Evolutionary conservation across 352 stramenopile species (phyloP), one percentile per base, ranked within the genome.

Genomic region (Phytophthora macrochlamydospora): DNA sequence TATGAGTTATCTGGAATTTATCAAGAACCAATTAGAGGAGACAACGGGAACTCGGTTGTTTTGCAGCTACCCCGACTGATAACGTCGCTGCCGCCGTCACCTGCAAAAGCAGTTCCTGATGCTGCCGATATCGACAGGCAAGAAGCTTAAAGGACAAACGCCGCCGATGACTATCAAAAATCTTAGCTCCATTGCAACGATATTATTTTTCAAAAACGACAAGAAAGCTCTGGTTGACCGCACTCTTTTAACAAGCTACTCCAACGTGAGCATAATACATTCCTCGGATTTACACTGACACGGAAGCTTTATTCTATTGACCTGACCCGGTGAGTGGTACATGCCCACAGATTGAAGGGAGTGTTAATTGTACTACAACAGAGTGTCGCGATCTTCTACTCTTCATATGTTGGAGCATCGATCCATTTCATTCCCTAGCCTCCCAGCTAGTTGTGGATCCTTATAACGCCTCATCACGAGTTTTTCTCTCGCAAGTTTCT

Each of bases 1-100:
- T 24, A 66, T 55, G 59, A 60, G 18, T 43, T 66, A 59, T 7
- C 40, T 65, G 40, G 59, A 31, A 38, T 65, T 35, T 9, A 53
- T 59, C 40, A 64, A 65, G 38, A 32, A 28, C 6, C 57, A 57
- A n/a, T 29, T 52, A 2, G 46, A 64, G 18, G 50, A 50, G 13
- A 44, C 7, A 8, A 56, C 42, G 14, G 28, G 40, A 51, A 18
- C 53, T 11, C 28, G 51, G 5, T 11, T 51, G 12, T 57, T 64
- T 45, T 24, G 49, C 14, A 30, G 5, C 0, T 33, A 52, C 51
- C 57, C 48, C 18, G 57, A 64, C 6, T 52, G 29, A 28, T 64
- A 58, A 44, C 38, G 57, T 3, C 46, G 57, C 12, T 66, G 42
- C 18, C 7, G 59, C 6, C 59, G 59, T 1, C 51, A 66, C 11